phyloP scores from a whole-genome alignment of 2,329 filamentous ascomycete species.

The Hypoxylon rubiginosum region DNA sequence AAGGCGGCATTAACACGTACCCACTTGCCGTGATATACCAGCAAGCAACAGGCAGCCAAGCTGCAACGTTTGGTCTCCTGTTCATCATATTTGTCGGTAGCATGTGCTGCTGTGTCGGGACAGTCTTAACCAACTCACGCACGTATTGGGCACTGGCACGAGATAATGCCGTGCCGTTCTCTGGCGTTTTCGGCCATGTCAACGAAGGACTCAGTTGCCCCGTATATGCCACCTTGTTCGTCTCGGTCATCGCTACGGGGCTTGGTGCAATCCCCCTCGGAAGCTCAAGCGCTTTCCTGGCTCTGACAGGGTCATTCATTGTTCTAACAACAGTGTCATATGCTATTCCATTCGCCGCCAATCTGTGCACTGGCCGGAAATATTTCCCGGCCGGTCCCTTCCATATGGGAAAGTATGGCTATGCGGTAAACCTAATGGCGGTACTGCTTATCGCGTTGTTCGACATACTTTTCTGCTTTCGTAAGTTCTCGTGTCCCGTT shows the following conservation, averaged over 20 bases:
- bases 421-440: slow-evolving; percentile 62
- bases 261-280: slow-evolving; percentile 70
- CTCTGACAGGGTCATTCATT: slow-evolving; percentile 70
- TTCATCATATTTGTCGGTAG: slow-evolving; percentile 68
- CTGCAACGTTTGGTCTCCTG: slow-evolving; percentile 69
- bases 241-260: slow-evolving; percentile 63
- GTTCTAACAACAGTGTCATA: slow-evolving; percentile 69
- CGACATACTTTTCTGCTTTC: slow-evolving; percentile 72
- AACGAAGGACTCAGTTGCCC: slow-evolving; percentile 69
- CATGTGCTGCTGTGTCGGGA: slow-evolving; percentile 63
- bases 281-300: slow-evolving; percentile 67
- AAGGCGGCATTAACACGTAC: slow-evolving; percentile 65
- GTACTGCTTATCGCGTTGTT: slow-evolving; percentile 68
- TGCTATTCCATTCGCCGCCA: slow-evolving; percentile 62
- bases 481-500: slow-evolving; percentile 52
- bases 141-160: slow-evolving; percentile 68
- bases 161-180: slow-evolving; percentile 72
- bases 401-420: slow-evolving; percentile 65
- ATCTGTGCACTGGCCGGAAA: slow-evolving; percentile 64
- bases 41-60: slow-evolving; percentile 64
- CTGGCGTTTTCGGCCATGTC: slow-evolving; percentile 65
- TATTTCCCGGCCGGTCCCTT: slow-evolving; percentile 67
- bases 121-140: slow-evolving; percentile 62
- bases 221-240: slow-evolving; percentile 69
- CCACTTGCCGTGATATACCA: slow-evolving; percentile 75